These are phyloP conservation scores for Pseudogymnoascus sp. DNA, from an alignment of 2,329 filamentous ascomycete genomes.

Conservation along the genomic window DNA sequence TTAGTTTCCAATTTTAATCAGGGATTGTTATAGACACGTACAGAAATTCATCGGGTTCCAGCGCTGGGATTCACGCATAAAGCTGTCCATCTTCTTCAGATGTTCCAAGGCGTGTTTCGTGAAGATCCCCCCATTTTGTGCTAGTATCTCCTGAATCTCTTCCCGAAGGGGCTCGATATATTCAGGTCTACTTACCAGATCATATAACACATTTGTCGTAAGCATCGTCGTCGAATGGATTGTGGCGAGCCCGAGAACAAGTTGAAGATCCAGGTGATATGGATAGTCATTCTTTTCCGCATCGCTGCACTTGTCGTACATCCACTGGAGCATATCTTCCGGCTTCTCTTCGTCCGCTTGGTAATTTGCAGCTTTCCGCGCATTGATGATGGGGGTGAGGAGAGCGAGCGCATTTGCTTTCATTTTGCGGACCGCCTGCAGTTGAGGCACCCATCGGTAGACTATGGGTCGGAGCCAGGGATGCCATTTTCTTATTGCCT, in stretches of 20 bases:
- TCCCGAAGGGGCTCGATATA: constrained; percentile 19
- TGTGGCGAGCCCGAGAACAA: constrained; percentile 10
- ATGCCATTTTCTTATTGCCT: neutral
- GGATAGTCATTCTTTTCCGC: neutral
- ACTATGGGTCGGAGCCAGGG: neutral
- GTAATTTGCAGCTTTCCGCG: neutral
- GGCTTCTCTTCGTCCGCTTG: neutral
- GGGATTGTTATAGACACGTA: constrained; percentile 15
- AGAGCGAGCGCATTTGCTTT: neutral
- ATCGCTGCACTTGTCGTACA: neutral
- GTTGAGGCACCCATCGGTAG: neutral
- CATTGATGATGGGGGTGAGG: neutral
- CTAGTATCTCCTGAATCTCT: constrained; percentile 18
- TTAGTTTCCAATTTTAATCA: neutral
- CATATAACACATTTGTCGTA: constrained; percentile 21
- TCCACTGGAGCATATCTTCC: constrained; percentile 5
- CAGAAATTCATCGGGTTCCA: constrained; percentile 27
- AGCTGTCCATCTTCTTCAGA: constrained; percentile 30
- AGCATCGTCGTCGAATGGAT: constrained; percentile 21
- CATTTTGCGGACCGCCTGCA: neutral
- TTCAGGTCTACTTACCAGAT: constrained; percentile 15
- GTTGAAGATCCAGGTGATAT: too few species aligned
- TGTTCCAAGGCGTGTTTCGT: too few species aligned
- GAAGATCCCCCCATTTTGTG: too few species aligned
- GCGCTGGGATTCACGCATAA: constrained; percentile 34